Evolutionary conservation across 108 stramenopile species (phyloP).

Genomic region (Chaetoceros tenuissimus): DNA sequence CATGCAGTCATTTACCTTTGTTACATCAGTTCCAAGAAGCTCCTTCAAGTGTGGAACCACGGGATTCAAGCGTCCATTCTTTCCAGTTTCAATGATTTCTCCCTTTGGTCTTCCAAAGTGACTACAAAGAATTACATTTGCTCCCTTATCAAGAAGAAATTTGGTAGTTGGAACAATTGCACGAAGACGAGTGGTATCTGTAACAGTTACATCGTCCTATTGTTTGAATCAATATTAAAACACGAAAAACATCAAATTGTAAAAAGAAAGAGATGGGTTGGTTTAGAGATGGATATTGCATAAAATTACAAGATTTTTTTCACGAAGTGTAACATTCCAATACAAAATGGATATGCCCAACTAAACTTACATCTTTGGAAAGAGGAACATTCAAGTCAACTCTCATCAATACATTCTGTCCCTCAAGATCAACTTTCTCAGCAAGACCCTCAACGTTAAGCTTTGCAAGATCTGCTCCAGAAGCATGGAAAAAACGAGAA

Average conservation of each 20-base stretch:
- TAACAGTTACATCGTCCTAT: slow-evolving; percentile 71
- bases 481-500: slow-evolving; percentile 34
- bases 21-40: slow-evolving; percentile 54
- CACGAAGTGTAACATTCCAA: not conserved
- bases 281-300: not conserved
- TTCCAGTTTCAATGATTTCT: slow-evolving; percentile 82
- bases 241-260: not conserved
- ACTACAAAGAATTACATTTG: slow-evolving; percentile 81
- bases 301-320: not conserved
- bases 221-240: no score
- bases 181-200: slow-evolving; percentile 85
- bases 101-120: slow-evolving; percentile 91
- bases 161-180: slow-evolving; percentile 85
- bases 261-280: not conserved
- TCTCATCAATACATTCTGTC: slow-evolving; percentile 76
- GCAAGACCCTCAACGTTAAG: slow-evolving; percentile 76
- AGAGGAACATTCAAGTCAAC: slow-evolving; percentile 89
- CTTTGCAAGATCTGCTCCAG: slow-evolving; percentile 42
- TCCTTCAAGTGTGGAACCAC: slow-evolving; percentile 59
- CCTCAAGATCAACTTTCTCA: slow-evolving; percentile 58
- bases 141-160: slow-evolving; percentile 78
- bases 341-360: not conserved
- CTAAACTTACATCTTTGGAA: slow-evolving; percentile 35
- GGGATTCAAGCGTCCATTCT: slow-evolving; percentile 79
- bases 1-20: slow-evolving; percentile 79